A percentile compares a stretch with the other conserved stretches of the same genome.
Evolutionary conservation across 2,329 filamentous ascomycete genomes (phyloP).

Genomic region (Fusarium marasasianum): DNA sequence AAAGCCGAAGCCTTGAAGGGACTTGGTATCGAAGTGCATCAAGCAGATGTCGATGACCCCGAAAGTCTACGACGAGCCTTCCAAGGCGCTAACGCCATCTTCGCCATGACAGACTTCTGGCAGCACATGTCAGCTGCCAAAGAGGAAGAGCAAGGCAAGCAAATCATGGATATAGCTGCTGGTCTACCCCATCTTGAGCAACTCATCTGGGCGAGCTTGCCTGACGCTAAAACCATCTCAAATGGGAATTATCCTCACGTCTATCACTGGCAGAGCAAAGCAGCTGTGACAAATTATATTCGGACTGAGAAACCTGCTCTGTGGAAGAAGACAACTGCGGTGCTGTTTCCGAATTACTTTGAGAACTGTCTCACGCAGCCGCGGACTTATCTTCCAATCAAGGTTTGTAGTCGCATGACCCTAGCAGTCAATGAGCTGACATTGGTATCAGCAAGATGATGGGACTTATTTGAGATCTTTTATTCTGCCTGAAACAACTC

Average conservation of each 20-base stretch:
- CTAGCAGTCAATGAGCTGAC: accelerated
- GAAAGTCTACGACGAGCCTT: background rate
- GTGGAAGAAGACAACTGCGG: background rate
- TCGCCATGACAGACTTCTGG: constrained; percentile 14
- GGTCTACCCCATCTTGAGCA: background rate
- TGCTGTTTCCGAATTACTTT: constrained; percentile 8
- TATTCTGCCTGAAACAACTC: background rate
- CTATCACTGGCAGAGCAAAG: constrained; percentile 10
- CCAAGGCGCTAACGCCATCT: background rate
- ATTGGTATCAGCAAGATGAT: background rate
- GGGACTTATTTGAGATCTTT: constrained; percentile 4
- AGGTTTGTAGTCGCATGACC: accelerated
- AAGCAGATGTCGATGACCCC: background rate
- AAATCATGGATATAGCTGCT: background rate
- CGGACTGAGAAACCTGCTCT: background rate
- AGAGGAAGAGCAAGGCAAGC: background rate
- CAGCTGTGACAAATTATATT: background rate
- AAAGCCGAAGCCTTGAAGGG: background rate
- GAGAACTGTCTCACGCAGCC: constrained; percentile 1
- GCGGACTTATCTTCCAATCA: background rate
- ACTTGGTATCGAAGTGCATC: background rate
- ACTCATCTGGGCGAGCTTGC: background rate
- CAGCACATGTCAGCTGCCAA: background rate
- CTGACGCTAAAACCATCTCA: background rate
- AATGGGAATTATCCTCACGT: background rate